Evolutionary conservation across 1,139 yeast species (phyloP), one percentile per base, ranked within the genome.

Genomic region (Nematodospora anomalae): DNA sequence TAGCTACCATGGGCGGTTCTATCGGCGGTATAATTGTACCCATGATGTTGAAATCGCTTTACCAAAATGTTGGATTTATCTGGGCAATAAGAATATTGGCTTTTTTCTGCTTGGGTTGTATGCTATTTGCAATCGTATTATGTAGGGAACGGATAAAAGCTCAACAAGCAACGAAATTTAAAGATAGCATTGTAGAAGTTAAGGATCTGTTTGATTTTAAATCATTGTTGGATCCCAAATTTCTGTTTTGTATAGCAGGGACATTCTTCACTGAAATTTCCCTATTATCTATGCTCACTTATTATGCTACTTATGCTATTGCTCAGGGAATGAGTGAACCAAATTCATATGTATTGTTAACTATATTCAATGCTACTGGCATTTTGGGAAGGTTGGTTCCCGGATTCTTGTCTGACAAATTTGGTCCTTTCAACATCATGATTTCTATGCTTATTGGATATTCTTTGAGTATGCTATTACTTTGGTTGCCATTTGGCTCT

Each of bases 391-490:
- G 76, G 38, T 52, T 18, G 8, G 6, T 18, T 6, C 82, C 86
- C 1, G 80, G 81, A 21, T 45, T 73, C 7, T 71, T 80, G 0
- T 83, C 83, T 41, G 75, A 64, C 40, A 68, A 55, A 40, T 42
- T 72, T 21, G 89, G 89, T 0, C 63, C 76, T 26, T 80, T 75
- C 55, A 82, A 80, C 48, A 64, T 80, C 13, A 73, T 74, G 51
- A 58, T 72, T 22, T 38, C 53, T 15, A 62, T 76, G 58, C 54
- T 75, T 44, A 16, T 58, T n/a, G 46, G 68, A 32, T 60, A 76
- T 22, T 67, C 71, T 1, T 15, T 78, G 26, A 58, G 65, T 6
- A 58, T 64, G 15, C 55, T 76, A 35, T 53, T 62, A 2, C 44
- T 79, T 9, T 79, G 83, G 83, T 53, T 75, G 7, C 83, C 82